Evolutionary conservation across 164 flowering plant genomes (phyloP).

Genomic region (Kalanchoe fedtschenkoi): DNA sequence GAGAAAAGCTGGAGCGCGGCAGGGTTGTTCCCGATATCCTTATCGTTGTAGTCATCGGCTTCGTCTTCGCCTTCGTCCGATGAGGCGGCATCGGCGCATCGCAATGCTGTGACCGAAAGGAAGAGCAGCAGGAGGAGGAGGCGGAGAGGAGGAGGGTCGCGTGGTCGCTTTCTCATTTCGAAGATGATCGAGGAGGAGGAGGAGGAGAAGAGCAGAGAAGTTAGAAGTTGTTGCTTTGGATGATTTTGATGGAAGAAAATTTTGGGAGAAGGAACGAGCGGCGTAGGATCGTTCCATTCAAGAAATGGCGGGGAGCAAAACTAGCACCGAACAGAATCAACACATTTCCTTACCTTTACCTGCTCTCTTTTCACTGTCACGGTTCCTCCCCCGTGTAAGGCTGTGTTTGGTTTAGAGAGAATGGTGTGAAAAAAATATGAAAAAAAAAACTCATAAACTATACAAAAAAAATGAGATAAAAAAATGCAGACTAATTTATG

Average conservation of each 20-base stretch:
- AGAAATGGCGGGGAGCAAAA: conserved; percentile 37
- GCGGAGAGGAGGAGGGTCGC: too few species aligned
- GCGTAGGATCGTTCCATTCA: neutral
- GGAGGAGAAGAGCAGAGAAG: neutral
- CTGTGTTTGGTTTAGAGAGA: too few species aligned
- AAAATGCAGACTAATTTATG: too few species aligned
- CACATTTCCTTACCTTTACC: too few species aligned
- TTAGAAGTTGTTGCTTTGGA: neutral
- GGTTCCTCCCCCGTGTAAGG: too few species aligned
- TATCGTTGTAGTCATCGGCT: neutral
- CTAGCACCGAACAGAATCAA: too few species aligned
- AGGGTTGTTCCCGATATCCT: conserved; percentile 15
- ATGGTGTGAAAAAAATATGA: too few species aligned
- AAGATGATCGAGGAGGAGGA: neutral
- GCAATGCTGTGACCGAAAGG: neutral
- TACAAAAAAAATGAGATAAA: too few species aligned
- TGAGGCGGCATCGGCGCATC: neutral
- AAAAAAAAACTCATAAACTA: too few species aligned
- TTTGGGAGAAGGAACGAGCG: neutral
- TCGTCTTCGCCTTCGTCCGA: conserved; percentile 1
- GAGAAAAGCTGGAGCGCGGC: conserved; percentile 32
- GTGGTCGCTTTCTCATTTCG: neutral
- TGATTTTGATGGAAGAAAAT: neutral
- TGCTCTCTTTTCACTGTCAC: too few species aligned
- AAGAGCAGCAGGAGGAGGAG: neutral